A percentile compares a stretch with the other conserved stretches of the same genome.
These are phyloP conservation scores for Leccinum pachyderme DNA, from an alignment of 1,284 basidiomycete genomes.

Conservation along the genomic window DNA sequence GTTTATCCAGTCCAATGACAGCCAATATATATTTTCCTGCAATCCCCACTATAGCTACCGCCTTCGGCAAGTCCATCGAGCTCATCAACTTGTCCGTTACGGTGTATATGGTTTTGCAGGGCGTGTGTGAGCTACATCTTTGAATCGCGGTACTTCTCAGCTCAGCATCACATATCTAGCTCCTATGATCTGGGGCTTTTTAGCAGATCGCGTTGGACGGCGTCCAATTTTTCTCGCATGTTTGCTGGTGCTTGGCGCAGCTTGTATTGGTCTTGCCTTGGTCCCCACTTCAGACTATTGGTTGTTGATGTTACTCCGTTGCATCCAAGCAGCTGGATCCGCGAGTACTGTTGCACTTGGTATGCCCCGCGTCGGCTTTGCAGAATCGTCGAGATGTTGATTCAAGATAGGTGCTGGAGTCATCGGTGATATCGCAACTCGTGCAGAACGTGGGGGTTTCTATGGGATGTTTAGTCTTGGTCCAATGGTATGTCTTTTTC, in stretches of 20 bases:
- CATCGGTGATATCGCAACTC: slow-evolving; percentile 54
- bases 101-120: slow-evolving; percentile 77
- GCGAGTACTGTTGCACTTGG: slow-evolving; percentile 60
- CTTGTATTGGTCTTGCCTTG: slow-evolving; percentile 62
- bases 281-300: slow-evolving; percentile 57
- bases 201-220: slow-evolving; percentile 57
- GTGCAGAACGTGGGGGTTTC: slow-evolving; percentile 53
- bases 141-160: not conserved
- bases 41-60: slow-evolving; percentile 62
- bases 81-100: slow-evolving; percentile 78
- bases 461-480: slow-evolving; percentile 48
- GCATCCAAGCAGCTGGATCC: slow-evolving; percentile 58
- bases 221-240: slow-evolving; percentile 54
- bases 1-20: slow-evolving; percentile 56
- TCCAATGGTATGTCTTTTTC: slow-evolving; percentile 35
- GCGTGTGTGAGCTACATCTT: slow-evolving; percentile 47
- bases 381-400: not conserved
- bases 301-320: slow-evolving; percentile 60
- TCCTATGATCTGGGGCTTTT: slow-evolving; percentile 61
- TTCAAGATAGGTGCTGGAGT: slow-evolving; percentile 51
- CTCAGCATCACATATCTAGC: slow-evolving; percentile 34
- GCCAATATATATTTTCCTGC: slow-evolving; percentile 79
- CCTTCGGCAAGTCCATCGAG: slow-evolving; percentile 63
- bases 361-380: slow-evolving; percentile 15
- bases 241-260: slow-evolving; percentile 48